A percentile compares a stretch with the other conserved stretches of the same genome.
Evolutionary conservation across 345 rosid species (phyloP).

Genomic region (Eucalyptus cloeziana): DNA sequence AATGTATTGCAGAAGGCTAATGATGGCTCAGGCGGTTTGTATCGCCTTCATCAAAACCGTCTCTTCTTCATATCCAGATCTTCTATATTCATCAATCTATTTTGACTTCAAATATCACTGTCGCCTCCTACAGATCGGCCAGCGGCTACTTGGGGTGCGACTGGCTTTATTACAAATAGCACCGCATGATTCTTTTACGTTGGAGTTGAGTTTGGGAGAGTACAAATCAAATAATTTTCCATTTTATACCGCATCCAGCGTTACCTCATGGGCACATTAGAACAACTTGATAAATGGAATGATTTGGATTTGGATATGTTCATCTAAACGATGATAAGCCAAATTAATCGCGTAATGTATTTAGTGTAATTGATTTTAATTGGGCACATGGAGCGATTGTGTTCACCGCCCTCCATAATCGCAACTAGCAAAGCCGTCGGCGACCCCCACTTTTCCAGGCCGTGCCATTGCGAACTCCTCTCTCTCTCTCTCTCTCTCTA

Average conservation of each 20-base stretch:
- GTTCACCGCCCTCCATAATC: no score
- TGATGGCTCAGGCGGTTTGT: rapidly evolving
- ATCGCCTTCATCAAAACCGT: background rate
- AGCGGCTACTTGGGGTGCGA: background rate
- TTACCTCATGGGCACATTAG: background rate
- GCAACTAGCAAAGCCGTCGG: no score
- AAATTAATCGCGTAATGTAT: background rate
- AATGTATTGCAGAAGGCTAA: background rate
- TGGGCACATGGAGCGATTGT: background rate
- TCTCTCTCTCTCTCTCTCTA: no score
- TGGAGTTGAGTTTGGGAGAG: background rate
- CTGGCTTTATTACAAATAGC: background rate
- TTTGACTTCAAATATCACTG: background rate
- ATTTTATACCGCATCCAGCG: no score
- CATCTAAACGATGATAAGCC: background rate
- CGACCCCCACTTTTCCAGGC: no score
- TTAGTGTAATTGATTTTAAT: no score
- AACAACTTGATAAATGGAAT: rapidly evolving
- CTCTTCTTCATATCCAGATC: background rate
- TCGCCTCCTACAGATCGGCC: rapidly evolving
- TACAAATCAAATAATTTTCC: background rate
- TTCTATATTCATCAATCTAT: background rate
- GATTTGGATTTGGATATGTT: no score
- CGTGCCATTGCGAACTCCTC: no score
- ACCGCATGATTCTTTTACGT: background rate